Evolutionary conservation across 2,329 filamentous ascomycete genomes (phyloP).

Genomic region (Aphanoascus verrucosus): DNA sequence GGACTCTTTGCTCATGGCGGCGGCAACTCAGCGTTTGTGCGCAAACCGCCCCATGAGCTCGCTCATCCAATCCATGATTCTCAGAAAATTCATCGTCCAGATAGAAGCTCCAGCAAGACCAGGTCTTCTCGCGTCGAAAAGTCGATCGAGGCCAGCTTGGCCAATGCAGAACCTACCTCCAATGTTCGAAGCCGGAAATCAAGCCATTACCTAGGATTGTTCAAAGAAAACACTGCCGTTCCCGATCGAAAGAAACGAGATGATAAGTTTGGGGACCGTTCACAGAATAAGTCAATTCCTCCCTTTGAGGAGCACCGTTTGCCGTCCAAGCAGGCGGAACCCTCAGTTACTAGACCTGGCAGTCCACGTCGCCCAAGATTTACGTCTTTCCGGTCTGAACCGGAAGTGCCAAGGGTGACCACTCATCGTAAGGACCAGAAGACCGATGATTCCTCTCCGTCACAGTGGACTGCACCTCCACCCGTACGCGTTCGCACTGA

Average conservation of each 20-base stretch:
- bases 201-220: constrained; percentile 54
- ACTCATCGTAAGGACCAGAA: background rate
- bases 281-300: background rate
- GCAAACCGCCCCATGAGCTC: constrained; percentile 1
- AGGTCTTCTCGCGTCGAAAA: constrained; percentile 46
- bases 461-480: constrained; percentile 1
- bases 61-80: background rate
- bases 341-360: constrained; percentile 1
- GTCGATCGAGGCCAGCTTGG: constrained; percentile 53
- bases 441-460: background rate
- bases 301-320: background rate
- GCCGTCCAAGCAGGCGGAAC: background rate
- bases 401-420: background rate
- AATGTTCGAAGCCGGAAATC: constrained; percentile 54
- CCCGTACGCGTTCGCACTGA: constrained; percentile 4
- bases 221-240: constrained; percentile 48
- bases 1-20: background rate
- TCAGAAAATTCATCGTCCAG: background rate
- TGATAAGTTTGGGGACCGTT: constrained; percentile 30
- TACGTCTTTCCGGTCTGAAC: constrained; percentile 4
- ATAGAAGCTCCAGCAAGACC: constrained; percentile 26
- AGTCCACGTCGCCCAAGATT: constrained; percentile 5
- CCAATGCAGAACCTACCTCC: constrained; percentile 44
- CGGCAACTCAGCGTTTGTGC: constrained; percentile 1
- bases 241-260: constrained; percentile 43